A percentile compares a stretch with the other conserved stretches of the same genome.
These are phyloP conservation scores for Starmerella asiatica DNA, from an alignment of 805 yeast genomes.

Conservation along the genomic window DNA sequence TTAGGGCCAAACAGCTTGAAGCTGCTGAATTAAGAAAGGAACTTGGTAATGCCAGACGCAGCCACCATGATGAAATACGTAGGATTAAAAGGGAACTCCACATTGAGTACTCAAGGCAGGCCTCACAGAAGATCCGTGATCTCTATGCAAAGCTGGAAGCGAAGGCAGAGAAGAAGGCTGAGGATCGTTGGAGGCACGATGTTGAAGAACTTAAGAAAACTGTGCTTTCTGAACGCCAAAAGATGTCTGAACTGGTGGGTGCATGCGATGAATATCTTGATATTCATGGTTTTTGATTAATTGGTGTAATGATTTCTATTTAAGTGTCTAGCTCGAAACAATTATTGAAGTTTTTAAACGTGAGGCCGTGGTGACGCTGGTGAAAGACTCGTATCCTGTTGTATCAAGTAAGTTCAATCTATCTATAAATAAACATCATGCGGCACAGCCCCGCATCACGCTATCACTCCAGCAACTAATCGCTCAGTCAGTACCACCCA, in stretches of 20 bases:
- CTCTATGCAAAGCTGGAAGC: conserved; percentile 1
- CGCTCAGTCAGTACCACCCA: too few species aligned
- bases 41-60: not conserved
- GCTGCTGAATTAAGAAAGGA: conserved; percentile 1
- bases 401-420: too few species aligned
- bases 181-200: conserved; percentile 13
- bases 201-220: conserved; percentile 39
- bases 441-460: too few species aligned
- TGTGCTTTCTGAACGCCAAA: conserved; percentile 40
- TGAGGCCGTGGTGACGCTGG: too few species aligned
- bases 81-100: conserved; percentile 1
- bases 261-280: conserved; percentile 33
- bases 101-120: conserved; percentile 8
- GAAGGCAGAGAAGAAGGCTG: conserved; percentile 18
- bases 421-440: too few species aligned
- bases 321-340: too few species aligned
- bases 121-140: conserved; percentile 5
- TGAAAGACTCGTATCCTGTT: too few species aligned
- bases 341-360: too few species aligned
- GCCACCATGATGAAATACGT: not conserved
- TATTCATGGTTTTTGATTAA: conserved; percentile 7
- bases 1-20: conserved; percentile 2
- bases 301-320: too few species aligned
- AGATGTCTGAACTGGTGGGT: conserved; percentile 43
- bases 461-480: too few species aligned